Conservation (phyloP, 257 asterid genomes). For the Primulina tabacum region DNA sequence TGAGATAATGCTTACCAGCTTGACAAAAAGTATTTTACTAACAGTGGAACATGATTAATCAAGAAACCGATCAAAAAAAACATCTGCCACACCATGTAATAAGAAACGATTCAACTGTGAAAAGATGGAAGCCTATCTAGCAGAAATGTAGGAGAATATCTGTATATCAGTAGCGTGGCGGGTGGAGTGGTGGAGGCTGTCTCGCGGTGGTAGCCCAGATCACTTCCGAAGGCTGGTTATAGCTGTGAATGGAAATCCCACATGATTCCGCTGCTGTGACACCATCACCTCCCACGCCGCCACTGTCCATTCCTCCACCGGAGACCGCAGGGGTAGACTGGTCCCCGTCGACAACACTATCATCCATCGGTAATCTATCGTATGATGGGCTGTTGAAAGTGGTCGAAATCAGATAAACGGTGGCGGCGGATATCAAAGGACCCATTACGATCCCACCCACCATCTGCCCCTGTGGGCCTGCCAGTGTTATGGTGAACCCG, state of each 20-base stretch:
- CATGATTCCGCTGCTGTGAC: conserved; percentile 13
- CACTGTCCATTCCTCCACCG: conserved; percentile 14
- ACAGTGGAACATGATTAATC: too few relatives aligned
- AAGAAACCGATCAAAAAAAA: too few relatives aligned
- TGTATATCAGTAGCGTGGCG: conserved; percentile 30
- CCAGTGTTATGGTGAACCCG: conserved; percentile 38
- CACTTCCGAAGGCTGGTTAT: conserved; percentile 36
- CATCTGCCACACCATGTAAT: too few relatives aligned
- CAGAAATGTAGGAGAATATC: background rate
- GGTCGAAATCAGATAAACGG: conserved; percentile 42
- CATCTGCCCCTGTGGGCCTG: conserved; percentile 56
- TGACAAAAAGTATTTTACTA: too few relatives aligned
- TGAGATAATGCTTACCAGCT: too few relatives aligned
- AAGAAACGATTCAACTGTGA: too few relatives aligned
- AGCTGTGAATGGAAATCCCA: conserved; percentile 22
- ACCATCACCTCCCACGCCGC: background rate
- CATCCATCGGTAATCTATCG: conserved; percentile 31
- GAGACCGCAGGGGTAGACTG: conserved; percentile 27
- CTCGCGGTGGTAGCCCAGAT: conserved; percentile 46
- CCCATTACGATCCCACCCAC: conserved; percentile 54
- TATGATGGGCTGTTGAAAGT: conserved; percentile 40
- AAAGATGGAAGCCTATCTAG: too few relatives aligned
- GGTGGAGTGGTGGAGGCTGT: conserved; percentile 34
- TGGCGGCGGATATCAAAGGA: conserved; percentile 41
- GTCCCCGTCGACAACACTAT: conserved; percentile 18